Evolutionary conservation across 805 yeast genomes (phyloP).

Genomic region (Ogataea pignaliae): DNA sequence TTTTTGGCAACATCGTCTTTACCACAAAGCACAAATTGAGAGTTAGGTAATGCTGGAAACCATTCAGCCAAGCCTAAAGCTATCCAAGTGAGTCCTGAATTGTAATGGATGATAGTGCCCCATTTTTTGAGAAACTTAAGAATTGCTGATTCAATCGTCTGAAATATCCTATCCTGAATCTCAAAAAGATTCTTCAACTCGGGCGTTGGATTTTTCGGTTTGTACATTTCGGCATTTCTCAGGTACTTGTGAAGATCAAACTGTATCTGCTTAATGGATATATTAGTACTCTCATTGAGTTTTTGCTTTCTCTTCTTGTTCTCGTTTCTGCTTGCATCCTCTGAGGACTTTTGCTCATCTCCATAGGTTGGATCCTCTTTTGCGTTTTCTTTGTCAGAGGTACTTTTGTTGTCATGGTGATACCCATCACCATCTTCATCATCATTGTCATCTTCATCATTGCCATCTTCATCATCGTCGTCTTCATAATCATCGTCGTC

Average conservation of each 20-base stretch:
- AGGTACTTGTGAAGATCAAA: constrained; percentile 62
- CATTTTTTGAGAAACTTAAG: constrained; percentile 66
- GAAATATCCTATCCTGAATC: constrained; percentile 50
- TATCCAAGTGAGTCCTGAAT: constrained; percentile 80
- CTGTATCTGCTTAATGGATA: constrained; percentile 35
- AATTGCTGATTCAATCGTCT: constrained; percentile 55
- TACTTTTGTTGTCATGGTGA: neutral
- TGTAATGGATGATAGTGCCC: constrained; percentile 75
- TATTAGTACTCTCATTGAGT: constrained; percentile 25
- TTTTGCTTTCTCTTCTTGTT: neutral
- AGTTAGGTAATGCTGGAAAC: constrained; percentile 62
- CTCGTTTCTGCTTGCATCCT: neutral
- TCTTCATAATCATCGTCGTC: constrained; percentile 30
- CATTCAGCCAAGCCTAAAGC: constrained; percentile 87
- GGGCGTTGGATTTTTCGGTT: constrained; percentile 25
- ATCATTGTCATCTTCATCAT: constrained; percentile 16
- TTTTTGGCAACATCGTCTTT: constrained; percentile 40
- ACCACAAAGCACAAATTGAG: constrained; percentile 53
- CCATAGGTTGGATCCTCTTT: too few relatives aligned
- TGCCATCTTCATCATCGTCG: constrained; percentile 20
- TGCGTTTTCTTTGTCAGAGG: too few relatives aligned
- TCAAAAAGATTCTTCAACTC: constrained; percentile 33
- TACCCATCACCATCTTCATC: constrained; percentile 14
- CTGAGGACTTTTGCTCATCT: too few relatives aligned
- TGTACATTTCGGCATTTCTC: constrained; percentile 37